A percentile compares a stretch with the other conserved stretches of the same genome.
Evolutionary conservation across 2,329 filamentous ascomycete species (phyloP).

Genomic region (Fusarium aywerte): DNA sequence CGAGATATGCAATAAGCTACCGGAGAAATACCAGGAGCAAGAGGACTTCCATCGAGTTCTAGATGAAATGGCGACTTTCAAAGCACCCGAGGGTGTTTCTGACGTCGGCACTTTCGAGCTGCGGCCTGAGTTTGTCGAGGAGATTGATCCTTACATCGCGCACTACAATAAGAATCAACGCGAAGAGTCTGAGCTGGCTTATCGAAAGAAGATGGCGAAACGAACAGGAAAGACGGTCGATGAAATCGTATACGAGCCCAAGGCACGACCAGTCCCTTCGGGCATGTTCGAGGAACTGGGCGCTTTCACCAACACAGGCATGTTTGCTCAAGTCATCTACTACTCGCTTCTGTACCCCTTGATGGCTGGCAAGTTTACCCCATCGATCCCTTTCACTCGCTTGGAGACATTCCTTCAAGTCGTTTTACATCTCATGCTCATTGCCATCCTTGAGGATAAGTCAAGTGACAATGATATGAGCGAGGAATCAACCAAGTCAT

Average conservation of each 20-base stretch:
- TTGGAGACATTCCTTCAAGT: slow-evolving; percentile 94
- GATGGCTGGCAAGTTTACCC: slow-evolving; percentile 73
- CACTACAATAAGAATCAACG: slow-evolving; percentile 98
- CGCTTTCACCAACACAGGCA: slow-evolving; percentile 82
- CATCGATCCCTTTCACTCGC: slow-evolving; percentile 80
- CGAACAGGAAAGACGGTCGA: slow-evolving; percentile 82
- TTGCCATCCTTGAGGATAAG: slow-evolving; percentile 86
- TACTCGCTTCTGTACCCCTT: slow-evolving; percentile 87
- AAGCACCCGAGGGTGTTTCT: slow-evolving; percentile 87
- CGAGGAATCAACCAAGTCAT: slow-evolving; percentile 68
- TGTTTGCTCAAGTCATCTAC: slow-evolving; percentile 92
- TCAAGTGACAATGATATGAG: slow-evolving; percentile 64
- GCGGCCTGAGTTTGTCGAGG: slow-evolving; percentile 83
- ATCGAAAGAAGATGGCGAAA: slow-evolving; percentile 87
- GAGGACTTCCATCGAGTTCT: slow-evolving; percentile 88
- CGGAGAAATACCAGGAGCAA: slow-evolving; percentile 88
- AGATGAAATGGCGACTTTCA: slow-evolving; percentile 88
- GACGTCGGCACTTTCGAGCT: slow-evolving; percentile 96
- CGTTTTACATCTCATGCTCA: slow-evolving; percentile 84
- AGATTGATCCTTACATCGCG: slow-evolving; percentile 94
- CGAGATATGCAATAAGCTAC: slow-evolving; percentile 85
- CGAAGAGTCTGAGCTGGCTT: slow-evolving; percentile 92
- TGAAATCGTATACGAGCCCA: slow-evolving; percentile 93
- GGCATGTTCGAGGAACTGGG: slow-evolving; percentile 82
- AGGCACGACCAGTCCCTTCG: slow-evolving; percentile 76